Conservation (phyloP, 2,329 filamentous ascomycete genomes). For the Diplocarpon mali region DNA sequence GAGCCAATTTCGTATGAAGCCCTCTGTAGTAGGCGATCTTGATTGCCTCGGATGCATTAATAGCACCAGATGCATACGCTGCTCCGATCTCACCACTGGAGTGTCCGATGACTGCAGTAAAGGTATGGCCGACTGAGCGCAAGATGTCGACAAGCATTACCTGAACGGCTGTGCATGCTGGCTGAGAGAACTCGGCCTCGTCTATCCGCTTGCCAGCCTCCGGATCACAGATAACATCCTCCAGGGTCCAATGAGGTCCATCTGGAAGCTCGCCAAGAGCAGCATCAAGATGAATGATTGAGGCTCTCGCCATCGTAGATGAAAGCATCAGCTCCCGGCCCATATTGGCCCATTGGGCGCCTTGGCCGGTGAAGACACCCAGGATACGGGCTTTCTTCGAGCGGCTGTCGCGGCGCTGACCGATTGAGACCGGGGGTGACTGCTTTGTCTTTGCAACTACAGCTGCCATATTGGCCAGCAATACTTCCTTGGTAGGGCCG, state of each 20-base stretch:
- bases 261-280: conserved; percentile 20
- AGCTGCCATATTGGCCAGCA: conserved; percentile 5
- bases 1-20: conserved; percentile 23
- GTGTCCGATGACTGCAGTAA: conserved; percentile 33
- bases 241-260: conserved; percentile 12
- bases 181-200: conserved; percentile 28
- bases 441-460: conserved; percentile 18
- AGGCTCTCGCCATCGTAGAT: conserved; percentile 7
- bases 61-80: conserved; percentile 32
- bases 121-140: conserved; percentile 30
- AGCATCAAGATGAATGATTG: conserved; percentile 18
- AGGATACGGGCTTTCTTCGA: conserved; percentile 7
- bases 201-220: conserved; percentile 12
- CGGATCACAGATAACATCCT: conserved; percentile 12
- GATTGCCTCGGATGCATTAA: conserved; percentile 27
- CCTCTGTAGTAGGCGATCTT: conserved; percentile 35
- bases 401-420: conserved; percentile 4
- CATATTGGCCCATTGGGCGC: conserved; percentile 20
- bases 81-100: conserved; percentile 39
- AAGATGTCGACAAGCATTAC: conserved; percentile 35
- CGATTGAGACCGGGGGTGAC: conserved; percentile 1
- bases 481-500: conserved; percentile 5
- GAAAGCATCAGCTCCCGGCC: conserved; percentile 13
- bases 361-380: conserved; percentile 20
- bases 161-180: conserved; percentile 37